Evolutionary conservation across 2,329 filamentous ascomycete genomes (phyloP).

Genomic region (Aureobasidium pullulans): DNA sequence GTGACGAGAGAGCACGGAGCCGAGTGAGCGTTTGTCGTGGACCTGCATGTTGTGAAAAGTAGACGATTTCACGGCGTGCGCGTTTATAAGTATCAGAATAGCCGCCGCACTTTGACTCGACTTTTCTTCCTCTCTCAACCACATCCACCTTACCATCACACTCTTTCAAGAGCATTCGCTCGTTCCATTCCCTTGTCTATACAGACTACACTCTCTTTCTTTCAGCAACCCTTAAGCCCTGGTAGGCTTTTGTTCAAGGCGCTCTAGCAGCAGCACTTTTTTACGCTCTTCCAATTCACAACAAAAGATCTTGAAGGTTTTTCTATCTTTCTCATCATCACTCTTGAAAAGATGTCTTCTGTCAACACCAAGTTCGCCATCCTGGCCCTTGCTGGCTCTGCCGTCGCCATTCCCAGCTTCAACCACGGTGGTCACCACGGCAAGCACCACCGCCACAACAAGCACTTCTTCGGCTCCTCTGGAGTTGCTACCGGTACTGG

Average conservation of each 20-base stretch:
- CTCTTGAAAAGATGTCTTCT: conserved; percentile 26
- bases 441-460: conserved; percentile 23
- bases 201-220: conserved; percentile 29
- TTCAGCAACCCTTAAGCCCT: conserved; percentile 30
- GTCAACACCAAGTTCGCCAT: conserved; percentile 33
- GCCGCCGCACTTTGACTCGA: background rate
- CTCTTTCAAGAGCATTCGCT: conserved; percentile 34
- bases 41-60: background rate
- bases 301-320: conserved; percentile 16
- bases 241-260: conserved; percentile 32
- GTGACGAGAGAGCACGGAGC: background rate
- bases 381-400: conserved; percentile 35
- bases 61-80: background rate
- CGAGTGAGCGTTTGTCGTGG: conserved; percentile 1
- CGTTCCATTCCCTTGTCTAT: conserved; percentile 30
- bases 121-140: conserved; percentile 6
- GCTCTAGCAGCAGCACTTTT: conserved; percentile 33
- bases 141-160: conserved; percentile 18
- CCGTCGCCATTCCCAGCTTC: conserved; percentile 31
- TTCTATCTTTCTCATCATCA: conserved; percentile 16
- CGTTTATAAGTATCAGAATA: background rate
- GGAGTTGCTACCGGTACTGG: conserved; percentile 17
- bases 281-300: background rate
- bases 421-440: conserved; percentile 18
- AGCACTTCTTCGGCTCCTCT: conserved; percentile 21